Base-by-base conservation (phyloP, 768 basidiomycete species). In the Xerocomus brunneocitrinus region DNA sequence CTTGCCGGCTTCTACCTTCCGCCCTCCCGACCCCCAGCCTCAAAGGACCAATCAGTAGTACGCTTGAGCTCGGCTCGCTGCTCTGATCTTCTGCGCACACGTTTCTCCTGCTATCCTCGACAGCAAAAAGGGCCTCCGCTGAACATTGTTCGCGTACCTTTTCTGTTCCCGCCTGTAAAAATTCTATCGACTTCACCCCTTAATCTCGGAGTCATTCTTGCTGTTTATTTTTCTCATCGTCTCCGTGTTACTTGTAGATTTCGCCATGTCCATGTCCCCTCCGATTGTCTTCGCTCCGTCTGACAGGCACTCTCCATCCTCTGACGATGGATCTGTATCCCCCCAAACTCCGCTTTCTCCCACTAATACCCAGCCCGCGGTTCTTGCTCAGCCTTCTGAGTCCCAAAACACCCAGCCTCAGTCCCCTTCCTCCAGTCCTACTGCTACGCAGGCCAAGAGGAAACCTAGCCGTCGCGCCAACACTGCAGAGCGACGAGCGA, bases 401-500 rank as follows among this genome's bases (percentile, higher is more conserved):
- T 28, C 57, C 27, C 55, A 59, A 59, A 59, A 63, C 25, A 38
- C 48, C 14, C 55, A 58, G 39, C 57, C 60, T 27, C 62, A 62
- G 25, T 67, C 70, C 32, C 56, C 62, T 34, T 36, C 56, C 35
- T 41, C 65, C 28, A 67, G 61, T 22, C 49, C 65, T 14, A 54
- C 63, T 24, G 32, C 58, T 49, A 58, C 71, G n/a, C 79, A 80
- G 56, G 66, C 74, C 54, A 91, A 89, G 67, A 83, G 89, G 69
- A 95, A 95, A 70, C 83, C 91, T 51, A 83, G 81, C 64, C 80
- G 92, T 58, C 83, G 94, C 31, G 94, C 93, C 49, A 98, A 98
- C 73, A 98, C 95, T 49, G 95, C 94, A 48, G 95, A 98, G 70
- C 90, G 95, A 71, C 78, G 95, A 34, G 92, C 93, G 4, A 94